A percentile compares a stretch with the other conserved stretches of the same genome.
Conservation (phyloP, 2,329 filamentous ascomycete species). For the Pseudogymnoascus sp. region DNA sequence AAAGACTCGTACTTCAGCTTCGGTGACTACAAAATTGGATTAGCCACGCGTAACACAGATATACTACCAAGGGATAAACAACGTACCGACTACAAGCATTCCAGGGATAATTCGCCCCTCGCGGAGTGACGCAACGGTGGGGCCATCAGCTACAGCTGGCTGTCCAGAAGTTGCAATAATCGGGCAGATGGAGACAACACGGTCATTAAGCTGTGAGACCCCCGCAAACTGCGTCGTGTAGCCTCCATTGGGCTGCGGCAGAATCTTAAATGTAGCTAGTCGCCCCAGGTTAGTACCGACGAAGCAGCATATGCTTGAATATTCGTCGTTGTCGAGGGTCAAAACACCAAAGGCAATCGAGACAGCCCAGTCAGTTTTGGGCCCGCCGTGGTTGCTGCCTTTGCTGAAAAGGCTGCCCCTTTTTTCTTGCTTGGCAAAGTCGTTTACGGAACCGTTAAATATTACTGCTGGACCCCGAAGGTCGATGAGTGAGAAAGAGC, state of each 20-base stretch:
- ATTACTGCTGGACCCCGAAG: conserved; percentile 81
- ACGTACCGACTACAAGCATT: conserved; percentile 63
- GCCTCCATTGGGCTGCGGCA: conserved; percentile 59
- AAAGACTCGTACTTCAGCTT: conserved; percentile 74
- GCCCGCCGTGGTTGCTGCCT: conserved; percentile 40
- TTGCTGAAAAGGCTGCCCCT: conserved; percentile 60
- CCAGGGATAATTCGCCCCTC: conserved; percentile 70
- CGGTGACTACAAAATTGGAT: conserved; percentile 39
- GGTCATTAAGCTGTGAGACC: conserved; percentile 55
- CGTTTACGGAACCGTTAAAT: conserved; percentile 61
- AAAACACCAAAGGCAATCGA: conserved; percentile 86
- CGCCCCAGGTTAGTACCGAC: conserved; percentile 81
- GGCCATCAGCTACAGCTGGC: conserved; percentile 65
- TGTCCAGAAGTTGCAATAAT: conserved; percentile 71
- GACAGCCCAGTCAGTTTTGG: conserved; percentile 64
- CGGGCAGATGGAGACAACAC: conserved; percentile 67
- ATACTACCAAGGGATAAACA: neutral
- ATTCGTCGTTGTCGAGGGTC: conserved; percentile 87
- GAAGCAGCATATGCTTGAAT: conserved; percentile 88
- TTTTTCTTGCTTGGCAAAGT: conserved; percentile 71
- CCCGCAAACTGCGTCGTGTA: conserved; percentile 70
- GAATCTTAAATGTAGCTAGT: conserved; percentile 79
- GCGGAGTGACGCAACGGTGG: conserved; percentile 66
- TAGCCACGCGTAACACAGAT: neutral
- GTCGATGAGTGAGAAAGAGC: conserved; percentile 74